These are phyloP conservation scores for Syncephalastrum sp. DNA, from an alignment of 371 early-diverging fungal species.

Conservation along the genomic window DNA sequence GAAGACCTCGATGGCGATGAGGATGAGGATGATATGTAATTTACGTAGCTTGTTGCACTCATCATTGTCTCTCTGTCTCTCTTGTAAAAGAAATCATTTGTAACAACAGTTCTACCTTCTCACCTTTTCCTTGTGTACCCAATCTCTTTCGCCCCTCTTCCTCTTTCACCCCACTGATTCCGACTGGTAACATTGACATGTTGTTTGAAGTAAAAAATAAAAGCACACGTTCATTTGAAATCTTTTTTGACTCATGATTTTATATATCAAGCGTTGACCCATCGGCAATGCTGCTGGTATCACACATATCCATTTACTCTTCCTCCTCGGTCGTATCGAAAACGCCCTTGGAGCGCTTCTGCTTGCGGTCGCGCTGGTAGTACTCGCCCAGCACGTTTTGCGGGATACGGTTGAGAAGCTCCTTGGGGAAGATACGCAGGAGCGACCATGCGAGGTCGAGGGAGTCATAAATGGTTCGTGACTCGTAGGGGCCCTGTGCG, in stretches of 20 bases:
- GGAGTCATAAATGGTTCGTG: slow-evolving; percentile 96
- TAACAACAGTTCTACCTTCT: slow-evolving; percentile 2
- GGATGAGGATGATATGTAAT: slow-evolving; percentile 3
- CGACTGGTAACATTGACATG: too few species aligned
- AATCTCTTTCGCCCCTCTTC: not conserved
- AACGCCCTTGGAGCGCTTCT: slow-evolving; percentile 50
- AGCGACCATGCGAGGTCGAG: slow-evolving; percentile 99
- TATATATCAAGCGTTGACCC: too few species aligned
- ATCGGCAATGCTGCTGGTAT: too few species aligned
- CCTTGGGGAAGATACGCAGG: slow-evolving; percentile 99
- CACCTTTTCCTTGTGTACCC: not conserved
- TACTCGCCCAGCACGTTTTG: slow-evolving; percentile 94
- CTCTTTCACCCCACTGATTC: too few species aligned
- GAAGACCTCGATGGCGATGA: slow-evolving; percentile 6
- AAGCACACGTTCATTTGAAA: slow-evolving; percentile 1
- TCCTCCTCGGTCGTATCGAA: slow-evolving; percentile 49
- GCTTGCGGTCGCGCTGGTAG: slow-evolving; percentile 85
- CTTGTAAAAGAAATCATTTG: not conserved
- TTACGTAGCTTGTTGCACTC: not conserved
- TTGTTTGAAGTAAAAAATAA: slow-evolving; percentile 1
- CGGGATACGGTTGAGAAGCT: slow-evolving; percentile 99
- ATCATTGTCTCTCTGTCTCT: not conserved
- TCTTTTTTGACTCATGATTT: too few species aligned
- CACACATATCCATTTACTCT: slow-evolving; percentile 13
- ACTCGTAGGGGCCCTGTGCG: slow-evolving; percentile 94